phyloP scores from a whole-genome alignment of 108 stramenopile species.

The Phaeodactylum tricornutum region DNA sequence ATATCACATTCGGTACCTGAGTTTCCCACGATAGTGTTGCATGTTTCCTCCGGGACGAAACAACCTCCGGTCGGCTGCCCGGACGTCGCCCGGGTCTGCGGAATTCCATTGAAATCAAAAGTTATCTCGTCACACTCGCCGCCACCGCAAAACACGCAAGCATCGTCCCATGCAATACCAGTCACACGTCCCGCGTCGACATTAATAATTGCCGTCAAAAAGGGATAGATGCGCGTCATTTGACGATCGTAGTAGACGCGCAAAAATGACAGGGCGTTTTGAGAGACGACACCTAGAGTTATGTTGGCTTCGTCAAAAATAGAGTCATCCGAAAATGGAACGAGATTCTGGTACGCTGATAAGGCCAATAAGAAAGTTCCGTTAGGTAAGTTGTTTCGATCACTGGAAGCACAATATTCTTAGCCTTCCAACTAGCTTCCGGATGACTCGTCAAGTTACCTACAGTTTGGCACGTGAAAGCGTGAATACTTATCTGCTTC shows the following conservation, averaged over 20 bases:
- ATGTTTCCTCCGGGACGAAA: conserved; percentile 30
- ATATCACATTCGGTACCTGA: conserved; percentile 70
- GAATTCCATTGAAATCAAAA: conserved; percentile 60
- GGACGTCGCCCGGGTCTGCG: conserved; percentile 6
- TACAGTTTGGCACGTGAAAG: conserved; percentile 35
- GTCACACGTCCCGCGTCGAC: conserved; percentile 68
- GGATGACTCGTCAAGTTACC: conserved; percentile 4
- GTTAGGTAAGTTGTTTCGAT: neutral
- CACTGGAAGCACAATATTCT: neutral
- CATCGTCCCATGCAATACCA: conserved; percentile 89
- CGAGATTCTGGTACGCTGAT: conserved; percentile 9
- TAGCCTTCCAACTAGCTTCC: neutral
- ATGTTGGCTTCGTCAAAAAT: conserved; percentile 18
- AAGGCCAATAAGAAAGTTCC: neutral
- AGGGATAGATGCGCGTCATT: conserved; percentile 37
- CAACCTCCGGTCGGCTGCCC: conserved; percentile 60
- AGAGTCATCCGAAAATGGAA: neutral
- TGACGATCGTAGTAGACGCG: conserved; percentile 41
- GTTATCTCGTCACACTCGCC: conserved; percentile 53
- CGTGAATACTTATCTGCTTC: conserved; percentile 38
- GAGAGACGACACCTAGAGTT: conserved; percentile 23
- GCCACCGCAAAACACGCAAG: conserved; percentile 70
- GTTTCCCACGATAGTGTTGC: conserved; percentile 18
- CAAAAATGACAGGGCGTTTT: conserved; percentile 33
- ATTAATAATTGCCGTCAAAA: conserved; percentile 80